Conservation (phyloP, 2,329 filamentous ascomycete species). For the Didymella arachidicola region DNA sequence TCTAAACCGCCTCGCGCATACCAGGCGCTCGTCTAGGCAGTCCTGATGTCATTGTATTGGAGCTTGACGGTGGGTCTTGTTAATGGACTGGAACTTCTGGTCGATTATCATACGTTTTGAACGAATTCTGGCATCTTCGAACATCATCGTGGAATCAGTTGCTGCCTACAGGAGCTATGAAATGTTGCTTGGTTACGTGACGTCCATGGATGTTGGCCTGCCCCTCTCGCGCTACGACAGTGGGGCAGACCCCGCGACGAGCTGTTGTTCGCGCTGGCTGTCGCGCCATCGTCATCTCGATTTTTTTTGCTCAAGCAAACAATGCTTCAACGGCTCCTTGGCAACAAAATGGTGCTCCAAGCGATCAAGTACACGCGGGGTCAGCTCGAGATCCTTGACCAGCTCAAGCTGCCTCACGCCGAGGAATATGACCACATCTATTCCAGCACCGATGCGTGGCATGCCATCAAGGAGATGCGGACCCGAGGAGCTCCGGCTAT, state of each 20-base stretch:
- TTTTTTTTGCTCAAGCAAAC: conserved; percentile 25
- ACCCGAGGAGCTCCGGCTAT: conserved; percentile 88
- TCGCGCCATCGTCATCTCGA: conserved; percentile 30
- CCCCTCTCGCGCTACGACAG: conserved; percentile 11
- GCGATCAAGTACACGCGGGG: conserved; percentile 80
- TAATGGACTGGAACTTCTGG: not conserved
- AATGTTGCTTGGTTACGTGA: not conserved
- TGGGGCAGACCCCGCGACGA: conserved; percentile 15
- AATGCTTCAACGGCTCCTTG: conserved; percentile 13
- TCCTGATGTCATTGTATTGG: conserved; percentile 24
- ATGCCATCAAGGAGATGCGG: conserved; percentile 84
- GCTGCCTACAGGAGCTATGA: not conserved
- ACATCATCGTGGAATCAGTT: not conserved
- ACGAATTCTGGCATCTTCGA: no score
- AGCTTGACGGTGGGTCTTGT: conserved; percentile 14
- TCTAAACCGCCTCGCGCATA: conserved; percentile 14
- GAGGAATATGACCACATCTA: conserved; percentile 78
- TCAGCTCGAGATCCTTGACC: conserved; percentile 78
- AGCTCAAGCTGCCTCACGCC: conserved; percentile 81
- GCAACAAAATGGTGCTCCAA: conserved; percentile 65
- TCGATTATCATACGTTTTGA: not conserved
- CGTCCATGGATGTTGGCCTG: not conserved
- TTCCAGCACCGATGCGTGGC: conserved; percentile 77
- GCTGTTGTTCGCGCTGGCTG: conserved; percentile 12
- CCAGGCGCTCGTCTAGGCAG: conserved; percentile 14